Percentiles rank a stretch among this genome's conserved stretches.
Conservation (phyloP, 2,329 filamentous ascomycete species). For the Monosporascus sp. region DNA sequence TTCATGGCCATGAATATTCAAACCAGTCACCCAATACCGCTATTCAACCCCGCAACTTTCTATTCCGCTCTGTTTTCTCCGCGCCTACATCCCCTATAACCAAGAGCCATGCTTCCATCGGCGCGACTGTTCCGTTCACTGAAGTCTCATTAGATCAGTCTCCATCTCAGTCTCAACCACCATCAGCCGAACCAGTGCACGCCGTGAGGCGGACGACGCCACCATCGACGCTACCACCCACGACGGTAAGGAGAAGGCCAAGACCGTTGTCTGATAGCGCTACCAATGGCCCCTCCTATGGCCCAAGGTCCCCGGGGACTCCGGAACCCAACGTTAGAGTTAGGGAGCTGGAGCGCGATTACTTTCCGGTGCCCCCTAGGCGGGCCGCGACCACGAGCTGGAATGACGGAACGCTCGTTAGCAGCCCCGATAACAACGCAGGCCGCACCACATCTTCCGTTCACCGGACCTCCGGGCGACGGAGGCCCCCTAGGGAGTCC, state of each 20-base stretch:
- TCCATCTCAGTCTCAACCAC: not conserved
- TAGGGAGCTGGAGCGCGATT: conserved; percentile 20
- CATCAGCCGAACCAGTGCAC: not conserved
- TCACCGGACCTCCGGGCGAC: conserved; percentile 30
- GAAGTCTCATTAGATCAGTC: not conserved
- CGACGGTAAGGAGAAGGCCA: not conserved
- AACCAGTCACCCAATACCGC: conserved; percentile 26
- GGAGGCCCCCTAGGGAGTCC: conserved; percentile 47
- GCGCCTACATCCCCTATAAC: conserved; percentile 9
- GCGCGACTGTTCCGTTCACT: not conserved
- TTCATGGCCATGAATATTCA: conserved; percentile 58
- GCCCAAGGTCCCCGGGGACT: not conserved
- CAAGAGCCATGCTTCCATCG: conserved; percentile 9
- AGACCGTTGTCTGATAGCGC: conserved; percentile 12
- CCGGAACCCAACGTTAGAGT: conserved; percentile 16
- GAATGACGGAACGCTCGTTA: conserved; percentile 40
- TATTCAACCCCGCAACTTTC: conserved; percentile 19
- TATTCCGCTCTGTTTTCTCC: conserved; percentile 24
- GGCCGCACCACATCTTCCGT: conserved; percentile 34
- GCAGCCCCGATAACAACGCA: conserved; percentile 43
- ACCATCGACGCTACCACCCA: not conserved
- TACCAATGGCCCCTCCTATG: not conserved
- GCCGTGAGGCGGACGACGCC: not conserved
- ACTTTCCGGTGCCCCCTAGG: conserved; percentile 10
- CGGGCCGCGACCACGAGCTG: conserved; percentile 37